Conservation (phyloP, 441 rosid genomes). For the Pelargonium australe region DNA sequence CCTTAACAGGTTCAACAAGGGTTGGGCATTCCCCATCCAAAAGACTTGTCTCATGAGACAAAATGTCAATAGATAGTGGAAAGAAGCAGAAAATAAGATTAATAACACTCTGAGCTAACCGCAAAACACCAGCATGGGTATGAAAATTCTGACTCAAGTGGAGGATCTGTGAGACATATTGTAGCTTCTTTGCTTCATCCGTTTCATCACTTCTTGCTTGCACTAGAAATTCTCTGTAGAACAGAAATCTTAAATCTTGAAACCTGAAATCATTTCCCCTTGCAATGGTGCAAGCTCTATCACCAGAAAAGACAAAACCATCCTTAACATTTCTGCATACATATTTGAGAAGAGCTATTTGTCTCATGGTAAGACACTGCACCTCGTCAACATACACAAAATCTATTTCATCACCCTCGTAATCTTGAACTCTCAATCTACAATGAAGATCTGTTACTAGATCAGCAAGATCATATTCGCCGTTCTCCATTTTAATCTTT, state of each 20-base stretch:
- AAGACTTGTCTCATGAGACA: slow-evolving; percentile 36
- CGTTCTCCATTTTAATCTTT: slow-evolving; percentile 34
- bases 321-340: slow-evolving; percentile 35
- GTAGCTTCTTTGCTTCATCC: slow-evolving; percentile 25
- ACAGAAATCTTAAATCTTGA: slow-evolving; percentile 28
- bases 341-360: slow-evolving; percentile 43
- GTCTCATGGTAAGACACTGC: slow-evolving; percentile 56
- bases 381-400: slow-evolving; percentile 59
- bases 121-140: slow-evolving; percentile 45
- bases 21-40: slow-evolving; percentile 45
- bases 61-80: slow-evolving; percentile 30
- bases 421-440: slow-evolving; percentile 25
- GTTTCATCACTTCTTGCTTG: slow-evolving; percentile 17
- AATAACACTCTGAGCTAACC: slow-evolving; percentile 44
- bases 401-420: slow-evolving; percentile 30
- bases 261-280: slow-evolving; percentile 32
- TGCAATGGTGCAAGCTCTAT: slow-evolving; percentile 43
- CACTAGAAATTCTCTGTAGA: slow-evolving; percentile 35
- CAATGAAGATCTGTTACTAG: slow-evolving; percentile 46
- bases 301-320: slow-evolving; percentile 54
- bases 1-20: slow-evolving; percentile 31
- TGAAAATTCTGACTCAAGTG: slow-evolving; percentile 52
- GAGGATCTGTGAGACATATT: slow-evolving; percentile 34
- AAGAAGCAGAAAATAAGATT: slow-evolving; percentile 43
- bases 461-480: slow-evolving; percentile 52